phyloP scores from a whole-genome alignment of 805 yeast genomes.

The Starmerella potacharoeniae region DNA sequence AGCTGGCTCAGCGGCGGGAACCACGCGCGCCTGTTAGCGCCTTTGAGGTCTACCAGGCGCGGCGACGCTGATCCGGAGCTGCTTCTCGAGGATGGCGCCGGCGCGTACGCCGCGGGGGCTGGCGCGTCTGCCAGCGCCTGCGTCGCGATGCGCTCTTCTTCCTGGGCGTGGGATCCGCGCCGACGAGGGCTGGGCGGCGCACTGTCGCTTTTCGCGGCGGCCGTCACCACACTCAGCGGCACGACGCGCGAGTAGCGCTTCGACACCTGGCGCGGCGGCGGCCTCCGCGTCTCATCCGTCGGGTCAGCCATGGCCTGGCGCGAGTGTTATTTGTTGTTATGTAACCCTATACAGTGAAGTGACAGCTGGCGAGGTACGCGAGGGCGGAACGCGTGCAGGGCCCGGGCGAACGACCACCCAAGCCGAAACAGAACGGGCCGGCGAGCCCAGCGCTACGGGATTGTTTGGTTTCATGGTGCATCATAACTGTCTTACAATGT shows the following conservation, averaged over 20 bases:
- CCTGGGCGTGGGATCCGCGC: background rate
- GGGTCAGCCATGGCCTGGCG: background rate
- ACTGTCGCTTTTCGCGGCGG: background rate
- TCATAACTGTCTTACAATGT: no score
- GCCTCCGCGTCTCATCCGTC: background rate
- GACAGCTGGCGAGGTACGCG: background rate
- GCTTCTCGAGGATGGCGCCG: background rate
- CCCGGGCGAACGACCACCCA: no score
- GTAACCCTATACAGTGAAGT: background rate
- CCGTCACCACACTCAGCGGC: background rate
- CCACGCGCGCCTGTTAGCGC: constrained; percentile 16
- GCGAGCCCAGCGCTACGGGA: no score
- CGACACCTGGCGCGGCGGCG: background rate
- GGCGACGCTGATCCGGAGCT: background rate
- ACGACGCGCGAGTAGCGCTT: background rate
- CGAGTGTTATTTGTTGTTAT: background rate
- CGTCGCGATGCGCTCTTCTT: background rate
- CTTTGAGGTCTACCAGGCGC: constrained; percentile 14
- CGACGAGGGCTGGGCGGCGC: background rate
- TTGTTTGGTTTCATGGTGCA: no score
- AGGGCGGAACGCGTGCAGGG: background rate
- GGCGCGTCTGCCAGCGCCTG: background rate
- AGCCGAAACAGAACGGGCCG: no score
- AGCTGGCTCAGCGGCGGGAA: constrained; percentile 9
- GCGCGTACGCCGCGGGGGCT: background rate